These are phyloP conservation scores for Lipomyces starkeyi DNA, from an alignment of 805 yeast species.

Conservation along the genomic window DNA sequence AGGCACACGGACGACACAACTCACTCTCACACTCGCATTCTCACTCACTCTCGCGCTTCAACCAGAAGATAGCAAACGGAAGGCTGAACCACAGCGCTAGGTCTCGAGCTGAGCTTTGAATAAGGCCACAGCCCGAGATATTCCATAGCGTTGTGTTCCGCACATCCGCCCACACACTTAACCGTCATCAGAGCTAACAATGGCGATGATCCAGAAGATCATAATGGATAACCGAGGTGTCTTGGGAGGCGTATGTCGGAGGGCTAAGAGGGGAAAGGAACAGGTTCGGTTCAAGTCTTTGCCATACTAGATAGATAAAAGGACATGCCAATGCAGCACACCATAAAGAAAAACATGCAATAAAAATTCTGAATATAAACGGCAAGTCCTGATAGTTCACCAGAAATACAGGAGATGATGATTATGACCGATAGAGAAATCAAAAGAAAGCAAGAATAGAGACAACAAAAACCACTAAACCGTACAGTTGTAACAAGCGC, in stretches of 20 bases:
- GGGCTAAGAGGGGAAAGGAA: constrained; percentile 10
- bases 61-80: constrained; percentile 15
- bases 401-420: constrained; percentile 5
- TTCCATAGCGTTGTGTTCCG: not conserved
- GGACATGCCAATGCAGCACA: not conserved
- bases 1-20: constrained; percentile 15
- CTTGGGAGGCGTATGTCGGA: not conserved
- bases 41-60: constrained; percentile 25
- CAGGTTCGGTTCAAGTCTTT: not conserved
- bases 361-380: not conserved
- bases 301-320: not conserved
- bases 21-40: constrained; percentile 24
- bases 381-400: not conserved
- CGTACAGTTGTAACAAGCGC: constrained; percentile 38
- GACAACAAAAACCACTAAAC: constrained; percentile 20
- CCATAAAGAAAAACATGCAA: not conserved
- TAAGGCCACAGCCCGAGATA: not conserved
- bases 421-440: not conserved
- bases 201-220: constrained; percentile 11
- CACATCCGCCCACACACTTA: constrained; percentile 7
- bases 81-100: not conserved
- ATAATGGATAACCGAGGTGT: constrained; percentile 9
- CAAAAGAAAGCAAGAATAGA: not conserved
- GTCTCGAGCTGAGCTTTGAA: not conserved
- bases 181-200: constrained; percentile 24